Evolutionary conservation across 345 rosid species (phyloP).

Genomic region (Eucalyptus paniculata): DNA sequence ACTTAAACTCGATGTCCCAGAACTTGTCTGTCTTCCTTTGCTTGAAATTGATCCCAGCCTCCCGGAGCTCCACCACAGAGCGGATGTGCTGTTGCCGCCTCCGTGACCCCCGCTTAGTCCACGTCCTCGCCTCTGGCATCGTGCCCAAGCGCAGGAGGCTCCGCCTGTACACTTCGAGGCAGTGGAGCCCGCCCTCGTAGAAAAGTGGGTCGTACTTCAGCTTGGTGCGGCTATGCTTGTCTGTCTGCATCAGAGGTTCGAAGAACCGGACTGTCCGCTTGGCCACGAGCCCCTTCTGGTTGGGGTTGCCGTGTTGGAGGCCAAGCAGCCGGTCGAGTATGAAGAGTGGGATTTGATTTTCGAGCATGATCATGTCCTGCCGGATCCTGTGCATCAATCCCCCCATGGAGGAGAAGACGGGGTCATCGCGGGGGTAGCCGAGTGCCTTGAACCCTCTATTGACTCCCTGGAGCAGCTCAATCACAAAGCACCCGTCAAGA

Average conservation of each 20-base stretch:
- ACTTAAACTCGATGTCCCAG: constrained; percentile 64
- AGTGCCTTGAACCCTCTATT: constrained; percentile 47
- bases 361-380: constrained; percentile 79
- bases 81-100: constrained; percentile 54
- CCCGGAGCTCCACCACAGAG: constrained; percentile 56
- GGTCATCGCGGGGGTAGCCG: constrained; percentile 65
- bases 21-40: constrained; percentile 41
- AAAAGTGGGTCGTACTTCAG: constrained; percentile 57
- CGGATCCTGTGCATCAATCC: constrained; percentile 75
- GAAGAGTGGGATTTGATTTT: constrained; percentile 71
- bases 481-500: constrained; percentile 73
- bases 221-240: neutral
- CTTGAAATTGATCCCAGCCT: constrained; percentile 58
- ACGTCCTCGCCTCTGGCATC: constrained; percentile 5
- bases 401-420: constrained; percentile 60
- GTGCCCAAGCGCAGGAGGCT: constrained; percentile 55
- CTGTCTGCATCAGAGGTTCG: constrained; percentile 22
- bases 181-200: constrained; percentile 45
- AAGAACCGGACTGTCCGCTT: constrained; percentile 50
- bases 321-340: constrained; percentile 54
- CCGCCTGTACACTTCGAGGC: constrained; percentile 61
- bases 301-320: constrained; percentile 34
- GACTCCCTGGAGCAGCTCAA: constrained; percentile 60
- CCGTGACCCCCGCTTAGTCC: constrained; percentile 41
- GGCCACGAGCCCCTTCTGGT: constrained; percentile 46